phyloP scores from a whole-genome alignment of 73 alveolate genomes.

The Urostyla sp. region DNA sequence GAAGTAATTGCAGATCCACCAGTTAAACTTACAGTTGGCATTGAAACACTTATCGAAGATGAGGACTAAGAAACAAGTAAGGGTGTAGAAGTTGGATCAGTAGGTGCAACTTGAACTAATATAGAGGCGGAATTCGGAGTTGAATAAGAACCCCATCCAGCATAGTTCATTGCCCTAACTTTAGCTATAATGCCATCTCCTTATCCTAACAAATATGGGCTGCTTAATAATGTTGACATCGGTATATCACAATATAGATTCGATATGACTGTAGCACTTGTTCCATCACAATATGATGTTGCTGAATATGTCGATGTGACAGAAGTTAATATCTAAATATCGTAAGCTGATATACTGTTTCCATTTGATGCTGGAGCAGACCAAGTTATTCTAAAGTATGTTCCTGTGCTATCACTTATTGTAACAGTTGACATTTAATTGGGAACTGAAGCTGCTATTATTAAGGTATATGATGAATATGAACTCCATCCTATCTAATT shows the following conservation, averaged over 20 bases:
- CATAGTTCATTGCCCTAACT: conserved; percentile 61
- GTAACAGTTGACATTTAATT: conserved; percentile 7
- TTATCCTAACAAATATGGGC: conserved; percentile 31
- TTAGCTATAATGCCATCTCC: conserved; percentile 23
- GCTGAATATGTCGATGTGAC: not conserved
- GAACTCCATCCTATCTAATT: conserved; percentile 67
- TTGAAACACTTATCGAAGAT: conserved; percentile 20
- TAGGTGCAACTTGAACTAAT: conserved; percentile 57
- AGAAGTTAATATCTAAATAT: conserved; percentile 31
- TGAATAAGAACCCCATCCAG: conserved; percentile 70
- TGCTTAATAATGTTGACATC: conserved; percentile 12
- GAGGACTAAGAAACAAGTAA: not conserved
- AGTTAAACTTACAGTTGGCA: conserved; percentile 40
- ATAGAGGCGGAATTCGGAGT: conserved; percentile 35
- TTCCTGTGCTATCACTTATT: not conserved
- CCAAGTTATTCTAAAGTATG: conserved; percentile 53
- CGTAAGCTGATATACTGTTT: conserved; percentile 21
- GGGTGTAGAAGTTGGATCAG: conserved; percentile 42
- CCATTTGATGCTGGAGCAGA: conserved; percentile 63
- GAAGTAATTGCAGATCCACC: conserved; percentile 56
- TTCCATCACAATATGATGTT: conserved; percentile 42
- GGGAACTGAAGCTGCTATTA: conserved; percentile 66
- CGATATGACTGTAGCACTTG: not conserved
- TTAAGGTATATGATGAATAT: conserved; percentile 20
- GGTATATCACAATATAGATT: conserved; percentile 4